Evolutionary conservation across 371 early-diverging fungal genomes (phyloP), one percentile per base, ranked within the genome.

Genomic region (Coemansia sp.): DNA sequence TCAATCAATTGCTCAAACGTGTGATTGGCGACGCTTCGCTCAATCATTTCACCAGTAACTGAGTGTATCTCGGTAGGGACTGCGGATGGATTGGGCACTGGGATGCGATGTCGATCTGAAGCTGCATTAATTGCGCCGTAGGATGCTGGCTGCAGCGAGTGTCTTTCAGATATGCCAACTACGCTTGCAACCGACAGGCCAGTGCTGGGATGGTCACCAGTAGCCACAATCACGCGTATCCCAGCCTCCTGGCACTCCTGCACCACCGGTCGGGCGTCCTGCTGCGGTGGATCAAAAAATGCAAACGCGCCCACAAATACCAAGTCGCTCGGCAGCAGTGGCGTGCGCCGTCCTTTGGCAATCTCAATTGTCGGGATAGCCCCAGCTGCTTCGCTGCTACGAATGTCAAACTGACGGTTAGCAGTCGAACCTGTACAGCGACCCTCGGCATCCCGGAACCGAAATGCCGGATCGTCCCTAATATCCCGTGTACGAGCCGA

Each of bases 151-250:
- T 47, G 64, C 18, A 39, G 47, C 26, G 54, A n/a, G 12, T 69
- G 72, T 28, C 64, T 48, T 47, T 73, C 73, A 40, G 55, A 16
- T 30, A 74, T 66, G 11, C 75, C 75, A 2, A 74, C 75, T 5
- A 71, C 70, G 18, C 51, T 62, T 1, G 80, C 80, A 18, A 74
- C 72, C 9, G 80, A 74, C 20, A 69, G 37, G 6, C 80, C 80
- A 2, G 80, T 80, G 59, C 67, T 70, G 7, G 77, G 68, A 37
- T 80, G 80, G 60, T 81, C 81, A 33, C 81, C 82, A 1, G 82
- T 79, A n/a, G 79, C 78, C 20, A 82, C 59, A 40, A 73, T 68
- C 11, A 82, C 80, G 25, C 79, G 65, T 48, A 82, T 78, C 7
- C 82, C 82, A 18, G 82, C 82, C 16, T 63, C 65, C 59, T 75